Conservation (phyloP, 306 rosid species). For the Rubus idaeus region DNA sequence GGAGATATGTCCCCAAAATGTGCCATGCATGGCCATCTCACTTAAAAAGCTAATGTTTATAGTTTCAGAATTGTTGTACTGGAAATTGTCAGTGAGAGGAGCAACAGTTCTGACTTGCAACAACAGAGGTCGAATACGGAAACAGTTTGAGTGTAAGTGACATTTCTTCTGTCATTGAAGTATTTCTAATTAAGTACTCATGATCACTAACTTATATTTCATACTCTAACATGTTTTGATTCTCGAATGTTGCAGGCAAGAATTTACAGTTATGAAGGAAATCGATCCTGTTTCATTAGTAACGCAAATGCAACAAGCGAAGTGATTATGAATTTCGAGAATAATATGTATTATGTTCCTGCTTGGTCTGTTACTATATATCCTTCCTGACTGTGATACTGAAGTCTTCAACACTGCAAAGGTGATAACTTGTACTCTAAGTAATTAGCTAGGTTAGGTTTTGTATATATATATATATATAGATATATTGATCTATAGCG, state of each 20-base stretch:
- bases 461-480: background rate
- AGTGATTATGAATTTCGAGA: conserved; percentile 21
- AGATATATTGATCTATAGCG: no score
- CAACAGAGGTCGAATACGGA: no score
- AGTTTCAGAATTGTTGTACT: no score
- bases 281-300: conserved; percentile 31
- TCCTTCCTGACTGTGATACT: conserved; percentile 25
- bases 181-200: no score
- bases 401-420: conserved; percentile 48
- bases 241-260: background rate
- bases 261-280: background rate
- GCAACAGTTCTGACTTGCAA: no score
- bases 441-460: background rate
- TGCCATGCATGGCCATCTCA: no score
- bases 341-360: conserved; percentile 19
- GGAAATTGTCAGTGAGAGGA: no score
- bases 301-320: conserved; percentile 11
- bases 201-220: background rate
- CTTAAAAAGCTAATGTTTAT: no score
- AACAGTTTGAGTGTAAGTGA: no score
- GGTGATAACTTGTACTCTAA: conserved; percentile 11
- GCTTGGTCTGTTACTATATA: conserved; percentile 43
- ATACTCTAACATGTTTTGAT: background rate
- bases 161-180: no score
- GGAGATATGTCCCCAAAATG: no score